Percentiles rank a stretch among this genome's conserved stretches.
Conservation (phyloP, 1,284 basidiomycete species). For the Tetrapyrgos nigripes region DNA sequence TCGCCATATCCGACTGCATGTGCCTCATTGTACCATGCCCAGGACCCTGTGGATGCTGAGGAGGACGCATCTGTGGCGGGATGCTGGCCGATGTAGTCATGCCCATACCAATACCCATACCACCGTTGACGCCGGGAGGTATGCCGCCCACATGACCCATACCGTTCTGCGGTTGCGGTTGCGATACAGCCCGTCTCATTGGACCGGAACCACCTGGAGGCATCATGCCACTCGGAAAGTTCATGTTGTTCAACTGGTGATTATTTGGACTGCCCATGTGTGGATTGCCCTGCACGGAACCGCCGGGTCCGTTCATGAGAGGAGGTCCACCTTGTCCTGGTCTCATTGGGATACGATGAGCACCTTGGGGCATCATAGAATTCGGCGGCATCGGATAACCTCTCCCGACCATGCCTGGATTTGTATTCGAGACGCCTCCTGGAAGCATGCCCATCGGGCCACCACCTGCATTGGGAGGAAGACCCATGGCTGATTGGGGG, state of each 20-base stretch:
- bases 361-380: conserved; percentile 1
- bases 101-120: conserved; percentile 45
- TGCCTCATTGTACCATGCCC: background rate
- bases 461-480: too few relatives aligned
- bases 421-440: conserved; percentile 33
- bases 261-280: conserved; percentile 38
- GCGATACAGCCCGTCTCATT: conserved; percentile 58
- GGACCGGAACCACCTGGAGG: conserved; percentile 36
- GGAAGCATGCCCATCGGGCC: conserved; percentile 48
- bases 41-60: background rate
- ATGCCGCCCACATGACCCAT: conserved; percentile 42
- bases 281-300: conserved; percentile 27
- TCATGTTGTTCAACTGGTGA: background rate
- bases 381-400: background rate
- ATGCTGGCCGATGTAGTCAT: conserved; percentile 11
- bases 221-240: conserved; percentile 37
- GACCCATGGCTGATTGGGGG: too few relatives aligned
- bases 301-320: conserved; percentile 34
- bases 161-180: conserved; percentile 41
- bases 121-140: conserved; percentile 40
- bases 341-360: conserved; percentile 33
- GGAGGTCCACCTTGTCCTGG: conserved; percentile 45
- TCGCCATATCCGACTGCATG: conserved; percentile 20
- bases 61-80: background rate
- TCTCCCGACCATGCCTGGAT: conserved; percentile 15